Evolutionary conservation across 2,329 filamentous ascomycete genomes (phyloP).

Genomic region (Beauveria pseudobassiana): DNA sequence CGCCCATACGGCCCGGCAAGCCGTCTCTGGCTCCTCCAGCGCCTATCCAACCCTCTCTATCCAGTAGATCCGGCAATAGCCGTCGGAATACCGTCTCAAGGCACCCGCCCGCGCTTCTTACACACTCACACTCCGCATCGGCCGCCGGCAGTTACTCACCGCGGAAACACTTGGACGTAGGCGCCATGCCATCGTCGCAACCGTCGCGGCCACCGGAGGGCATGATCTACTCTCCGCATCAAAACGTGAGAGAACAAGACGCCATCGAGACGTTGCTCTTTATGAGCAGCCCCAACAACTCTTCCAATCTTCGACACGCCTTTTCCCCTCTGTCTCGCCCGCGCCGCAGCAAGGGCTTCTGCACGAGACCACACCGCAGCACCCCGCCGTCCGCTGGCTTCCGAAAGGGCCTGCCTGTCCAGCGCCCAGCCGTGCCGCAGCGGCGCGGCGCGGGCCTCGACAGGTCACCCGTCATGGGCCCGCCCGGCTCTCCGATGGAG

Average conservation of each 20-base stretch:
- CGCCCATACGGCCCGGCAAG: conserved; percentile 27
- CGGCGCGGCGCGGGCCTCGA: conserved; percentile 43
- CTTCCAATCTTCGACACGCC: conserved; percentile 50
- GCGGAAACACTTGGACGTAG: conserved; percentile 31
- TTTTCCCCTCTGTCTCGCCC: conserved; percentile 38
- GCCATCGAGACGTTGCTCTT: conserved; percentile 74
- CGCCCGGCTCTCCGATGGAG: conserved; percentile 39
- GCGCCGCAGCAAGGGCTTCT: conserved; percentile 18
- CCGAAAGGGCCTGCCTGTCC: conserved; percentile 44
- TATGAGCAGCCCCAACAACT: conserved; percentile 73
- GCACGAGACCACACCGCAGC: conserved; percentile 20
- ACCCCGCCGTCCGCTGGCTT: conserved; percentile 38
- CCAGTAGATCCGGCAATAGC: conserved; percentile 30
- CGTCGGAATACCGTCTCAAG: conserved; percentile 44
- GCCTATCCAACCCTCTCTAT: conserved; percentile 46
- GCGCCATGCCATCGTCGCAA: conserved; percentile 27
- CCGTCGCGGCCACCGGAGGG: conserved; percentile 37
- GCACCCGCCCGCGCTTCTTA: conserved; percentile 43
- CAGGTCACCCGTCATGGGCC: conserved; percentile 31
- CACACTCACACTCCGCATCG: conserved; percentile 40
- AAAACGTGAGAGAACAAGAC: conserved; percentile 67
- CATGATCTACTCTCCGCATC: conserved; percentile 56
- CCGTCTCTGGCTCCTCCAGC: conserved; percentile 44
- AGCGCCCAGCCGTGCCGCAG: conserved; percentile 32
- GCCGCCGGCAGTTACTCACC: conserved; percentile 28